Evolutionary conservation across 2,329 filamentous ascomycete genomes (phyloP), one percentile per base, ranked within the genome.

Genomic region (Trichoderma lentiforme): DNA sequence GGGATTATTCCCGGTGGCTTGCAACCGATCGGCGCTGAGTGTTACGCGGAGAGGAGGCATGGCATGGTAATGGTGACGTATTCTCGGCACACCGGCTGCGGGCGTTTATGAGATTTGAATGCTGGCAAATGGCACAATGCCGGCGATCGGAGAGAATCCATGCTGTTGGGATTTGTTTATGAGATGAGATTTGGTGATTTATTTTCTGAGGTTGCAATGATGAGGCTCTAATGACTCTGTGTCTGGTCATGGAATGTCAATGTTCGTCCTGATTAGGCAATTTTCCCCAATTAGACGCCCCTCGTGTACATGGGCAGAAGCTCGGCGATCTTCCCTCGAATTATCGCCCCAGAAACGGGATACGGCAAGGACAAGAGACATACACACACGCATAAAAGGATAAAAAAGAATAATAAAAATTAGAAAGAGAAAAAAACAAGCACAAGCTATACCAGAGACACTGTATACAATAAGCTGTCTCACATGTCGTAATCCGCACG

Each of bases 401-500:
- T n/a, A 26, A 39, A 28, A 34, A 12, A n/a, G n/a, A 34, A 57
- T 11, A 56, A 64, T 51, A 34, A 28, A n/a, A 36, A 51, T 51
- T 21, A n/a, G 18, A 32, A 34, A 18, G 11, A 53, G 8, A 56
- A 26, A 39, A 34, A 9, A 36, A 36, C 34, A 36, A 39, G 6
- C 6, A 4, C 34, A 12, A 39, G 21, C 21, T 56, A 39, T 39
- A 43, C 21, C 6, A 21, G 39, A 62, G 39, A 62, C 66, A 70
- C 66, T 70, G 66, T 70, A 62, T 70, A 70, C 66, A 70, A 53
- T 69, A 69, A 61, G 66, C 39, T 61, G 66, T 70, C 66, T 70
- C 56, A 70, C 56, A 61, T 62, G 66, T 70, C 66, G 66, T 70
- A 70, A 70, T 70, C 66, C 66, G 66, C 64, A 67, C 57, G 21